A percentile compares a stretch with the other conserved stretches of the same genome.
Conservation (phyloP, 257 asterid species). For the Solanum chaucha region DNA sequence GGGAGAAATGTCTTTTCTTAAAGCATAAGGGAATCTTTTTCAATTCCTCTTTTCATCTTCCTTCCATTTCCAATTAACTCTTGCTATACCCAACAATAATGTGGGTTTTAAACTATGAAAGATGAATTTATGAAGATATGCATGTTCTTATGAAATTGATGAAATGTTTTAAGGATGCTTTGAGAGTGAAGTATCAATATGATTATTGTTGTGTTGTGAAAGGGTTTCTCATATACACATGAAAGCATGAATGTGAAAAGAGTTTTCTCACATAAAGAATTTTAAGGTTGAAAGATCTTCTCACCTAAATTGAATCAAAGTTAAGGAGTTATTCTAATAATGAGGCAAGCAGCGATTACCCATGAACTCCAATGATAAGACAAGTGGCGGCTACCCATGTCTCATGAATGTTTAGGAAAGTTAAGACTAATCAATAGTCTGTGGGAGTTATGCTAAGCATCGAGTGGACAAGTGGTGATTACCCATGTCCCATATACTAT, state of each 20-base stretch:
- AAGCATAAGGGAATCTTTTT: too few relatives aligned
- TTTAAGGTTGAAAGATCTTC: background rate
- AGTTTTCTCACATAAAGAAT: background rate
- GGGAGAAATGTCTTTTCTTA: too few relatives aligned
- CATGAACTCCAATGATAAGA: background rate
- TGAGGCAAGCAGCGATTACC: background rate
- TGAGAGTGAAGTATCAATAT: background rate
- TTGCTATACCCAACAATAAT: too few relatives aligned
- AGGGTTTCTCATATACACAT: background rate
- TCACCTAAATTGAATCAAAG: background rate
- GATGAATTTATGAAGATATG: background rate
- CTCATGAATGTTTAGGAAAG: background rate
- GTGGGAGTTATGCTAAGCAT: background rate
- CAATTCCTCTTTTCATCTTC: too few relatives aligned
- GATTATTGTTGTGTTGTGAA: background rate
- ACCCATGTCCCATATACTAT: background rate
- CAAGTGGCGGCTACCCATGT: background rate
- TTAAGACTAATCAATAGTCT: background rate
- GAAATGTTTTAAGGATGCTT: background rate
- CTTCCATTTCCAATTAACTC: too few relatives aligned
- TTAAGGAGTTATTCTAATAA: too few relatives aligned
- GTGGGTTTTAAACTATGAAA: background rate
- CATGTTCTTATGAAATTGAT: background rate
- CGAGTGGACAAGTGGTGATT: background rate
- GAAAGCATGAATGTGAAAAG: background rate